Evolutionary conservation across 2,329 filamentous ascomycete genomes (phyloP), one percentile per base, ranked within the genome.

Genomic region (Sclerotinia sclerotiorum): DNA sequence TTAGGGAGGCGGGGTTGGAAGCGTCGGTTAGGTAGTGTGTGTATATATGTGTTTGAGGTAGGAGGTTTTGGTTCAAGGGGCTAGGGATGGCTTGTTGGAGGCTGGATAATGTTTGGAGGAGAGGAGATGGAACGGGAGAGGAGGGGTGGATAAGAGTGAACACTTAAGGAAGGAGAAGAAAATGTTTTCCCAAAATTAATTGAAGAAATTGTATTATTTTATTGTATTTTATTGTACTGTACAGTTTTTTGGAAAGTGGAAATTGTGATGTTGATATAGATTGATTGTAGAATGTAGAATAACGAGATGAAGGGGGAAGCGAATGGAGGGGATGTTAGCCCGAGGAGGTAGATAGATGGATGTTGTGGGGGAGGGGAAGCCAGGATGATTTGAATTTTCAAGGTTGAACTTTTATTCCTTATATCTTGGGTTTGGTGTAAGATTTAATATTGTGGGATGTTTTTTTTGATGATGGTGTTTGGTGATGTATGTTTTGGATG

Each of bases 1-100:
- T 97, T 70, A 94, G 90, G 80, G 94, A 99, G 81, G 92, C 94
- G 5, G 94, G 94, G 52, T 82, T 99, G 70, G 82, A 74, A 44
- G 73, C 71, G 60, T 62, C 63, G 19, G 52, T 66, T 29, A 67
- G 60, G 32, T 48, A 29, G 42, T 17, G 49, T 42, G 58, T 27
- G 52, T 13, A 27, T 44, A 13, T 48, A 13, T 10, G 42, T 42
- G 11, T 42, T 42, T 42, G 39, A 42, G 39, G 13, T 42, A 4
- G 13, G 1, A 42, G 15, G 10, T 42, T 15, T 42, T 42, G 13
- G 39, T 42, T 42, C 39, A 42, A 42, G 11, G 35, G 39, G 39
- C 39, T 42, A 15, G 39, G 19, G 29, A 42, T n/a, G 24, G 15
- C 44, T 5, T 21, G 24, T 29, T 42, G 2, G 2, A 42, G 54